Evolutionary conservation across 345 rosid genomes (phyloP).

Genomic region (Linum lewisii): DNA sequence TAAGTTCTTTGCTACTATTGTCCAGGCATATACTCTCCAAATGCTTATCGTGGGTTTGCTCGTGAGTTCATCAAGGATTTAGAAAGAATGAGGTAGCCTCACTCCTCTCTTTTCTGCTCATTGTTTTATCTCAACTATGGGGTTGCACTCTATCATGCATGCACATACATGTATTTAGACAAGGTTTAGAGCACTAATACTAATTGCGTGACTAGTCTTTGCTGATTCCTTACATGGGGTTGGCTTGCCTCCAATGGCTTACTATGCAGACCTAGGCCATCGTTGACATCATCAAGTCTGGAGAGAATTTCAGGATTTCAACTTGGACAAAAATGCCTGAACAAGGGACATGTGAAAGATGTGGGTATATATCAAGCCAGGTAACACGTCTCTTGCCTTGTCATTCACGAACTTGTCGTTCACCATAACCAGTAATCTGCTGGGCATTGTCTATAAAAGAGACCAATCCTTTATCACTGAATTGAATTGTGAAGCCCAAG

Average conservation of each 20-base stretch:
- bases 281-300: constrained; percentile 75
- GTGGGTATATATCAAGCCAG: constrained; percentile 97
- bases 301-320: constrained; percentile 81
- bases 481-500: not conserved
- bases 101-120: not conserved
- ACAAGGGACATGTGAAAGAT: constrained; percentile 86
- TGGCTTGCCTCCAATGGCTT: not conserved
- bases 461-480: too few species aligned
- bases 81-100: constrained; percentile 75
- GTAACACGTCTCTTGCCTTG: constrained; percentile 25
- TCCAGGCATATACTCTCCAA: constrained; percentile 89
- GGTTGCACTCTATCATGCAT: too few species aligned
- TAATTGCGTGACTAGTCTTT: not conserved
- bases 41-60: constrained; percentile 93
- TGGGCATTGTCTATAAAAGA: too few species aligned
- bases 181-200: not conserved
- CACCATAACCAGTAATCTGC: too few species aligned
- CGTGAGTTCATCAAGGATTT: constrained; percentile 93
- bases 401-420: not conserved
- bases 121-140: not conserved
- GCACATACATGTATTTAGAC: too few species aligned
- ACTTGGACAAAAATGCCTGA: constrained; percentile 86
- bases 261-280: constrained; percentile 78
- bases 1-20: not conserved
- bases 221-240: not conserved